phyloP scores from a whole-genome alignment of 352 stramenopile genomes.

The Aphanomyces euteiches region DNA sequence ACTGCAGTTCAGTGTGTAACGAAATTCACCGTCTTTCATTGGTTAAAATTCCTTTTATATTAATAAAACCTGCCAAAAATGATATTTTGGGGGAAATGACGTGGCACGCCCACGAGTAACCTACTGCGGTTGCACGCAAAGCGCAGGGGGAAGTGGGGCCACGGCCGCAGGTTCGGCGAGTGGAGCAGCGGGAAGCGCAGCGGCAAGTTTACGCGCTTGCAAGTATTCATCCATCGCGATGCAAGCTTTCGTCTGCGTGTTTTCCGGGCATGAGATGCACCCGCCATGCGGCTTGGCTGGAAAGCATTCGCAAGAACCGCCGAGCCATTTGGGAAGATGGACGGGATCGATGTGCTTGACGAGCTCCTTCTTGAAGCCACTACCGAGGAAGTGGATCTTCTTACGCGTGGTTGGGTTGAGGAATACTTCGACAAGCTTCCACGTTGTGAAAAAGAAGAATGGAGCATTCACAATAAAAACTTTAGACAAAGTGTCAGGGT shows the following conservation, averaged over 20 bases:
- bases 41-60: slow-evolving; percentile 8
- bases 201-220: neutral
- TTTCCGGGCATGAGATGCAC: slow-evolving; percentile 25
- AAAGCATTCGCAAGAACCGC: slow-evolving; percentile 30
- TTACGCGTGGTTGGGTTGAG: slow-evolving; percentile 72
- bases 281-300: slow-evolving; percentile 15
- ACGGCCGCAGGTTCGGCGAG: neutral
- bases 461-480: slow-evolving; percentile 80
- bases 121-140: neutral
- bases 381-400: slow-evolving; percentile 74
- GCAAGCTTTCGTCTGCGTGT: slow-evolving; percentile 18
- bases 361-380: slow-evolving; percentile 18
- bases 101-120: neutral
- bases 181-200: neutral
- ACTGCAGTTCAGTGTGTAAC: neutral
- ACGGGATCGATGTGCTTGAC: slow-evolving; percentile 13
- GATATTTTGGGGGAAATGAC: neutral
- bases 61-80: slow-evolving; percentile 1
- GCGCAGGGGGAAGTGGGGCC: neutral
- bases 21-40: neutral
- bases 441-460: slow-evolving; percentile 78
- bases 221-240: slow-evolving; percentile 16
- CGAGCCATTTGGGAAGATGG: slow-evolving; percentile 26
- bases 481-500: slow-evolving; percentile 72
- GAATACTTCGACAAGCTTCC: slow-evolving; percentile 68